These are phyloP conservation scores for Stachybotrys elegans DNA, from an alignment of 2,329 filamentous ascomycete genomes.

Conservation along the genomic window DNA sequence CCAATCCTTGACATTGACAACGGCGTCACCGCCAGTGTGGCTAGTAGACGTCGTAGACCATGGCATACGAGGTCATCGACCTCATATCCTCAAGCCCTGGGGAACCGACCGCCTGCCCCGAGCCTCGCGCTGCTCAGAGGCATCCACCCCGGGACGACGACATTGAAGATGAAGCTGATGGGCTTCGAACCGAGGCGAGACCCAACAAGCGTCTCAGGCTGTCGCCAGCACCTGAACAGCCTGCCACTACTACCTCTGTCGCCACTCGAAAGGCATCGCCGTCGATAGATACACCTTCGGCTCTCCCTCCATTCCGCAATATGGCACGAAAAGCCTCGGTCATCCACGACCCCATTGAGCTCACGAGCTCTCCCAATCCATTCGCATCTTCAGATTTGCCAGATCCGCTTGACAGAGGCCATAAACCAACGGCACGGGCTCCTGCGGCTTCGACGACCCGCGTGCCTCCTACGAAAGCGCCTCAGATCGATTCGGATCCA, in stretches of 20 bases:
- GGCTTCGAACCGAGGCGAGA: neutral
- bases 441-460: neutral
- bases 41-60: too few relatives aligned
- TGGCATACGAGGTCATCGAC: slow-evolving; percentile 29
- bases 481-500: slow-evolving; percentile 24
- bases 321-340: neutral
- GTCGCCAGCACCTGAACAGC: too few relatives aligned
- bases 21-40: too few relatives aligned
- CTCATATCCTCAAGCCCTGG: slow-evolving; percentile 32
- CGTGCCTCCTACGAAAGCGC: slow-evolving; percentile 3
- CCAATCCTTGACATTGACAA: too few relatives aligned
- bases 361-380: slow-evolving; percentile 28
- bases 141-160: neutral
- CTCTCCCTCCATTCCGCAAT: neutral
- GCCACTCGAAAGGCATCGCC: too few relatives aligned
- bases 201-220: neutral
- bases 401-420: neutral
- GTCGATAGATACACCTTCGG: too few relatives aligned
- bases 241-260: too few relatives aligned
- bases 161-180: too few relatives aligned
- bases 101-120: slow-evolving; percentile 2
- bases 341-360: slow-evolving; percentile 25
- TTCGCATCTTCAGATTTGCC: slow-evolving; percentile 1
- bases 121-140: neutral
- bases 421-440: neutral